Evolutionary conservation across 208 protist species (phyloP), one percentile per base, ranked within the genome.

Genomic region (Lotmaria passim): DNA sequence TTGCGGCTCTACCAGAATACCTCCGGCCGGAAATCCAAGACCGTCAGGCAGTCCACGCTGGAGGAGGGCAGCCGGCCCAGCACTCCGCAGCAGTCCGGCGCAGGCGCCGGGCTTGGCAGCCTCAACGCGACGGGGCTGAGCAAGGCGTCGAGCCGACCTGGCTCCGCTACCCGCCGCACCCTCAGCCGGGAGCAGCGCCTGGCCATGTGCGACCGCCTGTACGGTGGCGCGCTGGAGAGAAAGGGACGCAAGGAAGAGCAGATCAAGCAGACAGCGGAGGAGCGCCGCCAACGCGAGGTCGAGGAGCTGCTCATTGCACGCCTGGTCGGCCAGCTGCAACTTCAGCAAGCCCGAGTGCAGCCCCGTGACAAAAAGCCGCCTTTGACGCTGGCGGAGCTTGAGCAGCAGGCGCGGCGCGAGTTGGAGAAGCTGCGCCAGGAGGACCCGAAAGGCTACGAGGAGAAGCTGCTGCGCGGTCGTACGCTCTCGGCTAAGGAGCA

Each of bases 271-370:
- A 68, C 64, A 2, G 38, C 59, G 47, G 46, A 76, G 36, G 68
- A 87, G 56, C 52, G 74, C 26, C 75, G 80, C 48, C 51, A 76
- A 28, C 67, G 69, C n/a, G 79, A 91, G 41, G 34, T 81, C 6
- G 83, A 93, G 51, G 85, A 86, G 47, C 56, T 88, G n/a, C 67
- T 91, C 7, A 67, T 84, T 6, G 73, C 59, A 0, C 86, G 87
- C 8, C 80, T 93, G 28, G 55, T 78, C 36, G 76, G 75, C 23
- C 73, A 78, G 33, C 48, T 93, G 59, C 69, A 85, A 51, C 55
- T 75, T 3, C 36, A 85, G 14, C 72, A 53, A 5, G 24, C 50
- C 12, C 65, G 31, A 15, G 5, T 59, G 2, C 31, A 44, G 3
- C 51, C 36, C 7, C 56, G 28, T 4, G 52, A 60, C 3, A 64